Evolutionary conservation across 2,329 filamentous ascomycete genomes (phyloP), one percentile per base, ranked within the genome.

Genomic region (Monosporascus sp.): DNA sequence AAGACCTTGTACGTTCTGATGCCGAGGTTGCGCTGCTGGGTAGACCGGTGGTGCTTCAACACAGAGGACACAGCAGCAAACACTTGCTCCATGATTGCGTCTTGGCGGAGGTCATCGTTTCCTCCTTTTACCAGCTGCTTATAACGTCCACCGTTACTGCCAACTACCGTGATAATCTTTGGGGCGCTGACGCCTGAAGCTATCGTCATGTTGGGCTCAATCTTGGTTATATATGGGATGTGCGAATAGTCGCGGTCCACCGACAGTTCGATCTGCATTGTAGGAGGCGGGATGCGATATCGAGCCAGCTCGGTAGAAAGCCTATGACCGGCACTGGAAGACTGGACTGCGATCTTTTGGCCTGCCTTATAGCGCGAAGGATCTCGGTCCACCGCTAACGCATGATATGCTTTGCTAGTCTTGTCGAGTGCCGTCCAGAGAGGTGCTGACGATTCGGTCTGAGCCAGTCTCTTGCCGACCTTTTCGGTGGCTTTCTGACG

Each of bases 81-180:
- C 1, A 99, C 94, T 72, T 99, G 94, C 71, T 99, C 95, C 95
- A 99, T 99, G 76, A 85, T 99, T 45, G 93, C 91, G 66, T 99
- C 94, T 74, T 99, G 94, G 8, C 95, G 88, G 14, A 99, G 81
- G 67, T 99, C 93, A 69, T 99, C 94, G 66, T 93, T 93, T 19
- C 94, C 92, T 57, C 91, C 91, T 77, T 99, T 99, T 67, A 96
- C 90, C 57, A 99, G 77, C 71, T 97, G 91, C 69, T 90, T 96
- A 73, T 92, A 96, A 37, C 80, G 82, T 52, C 80, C 75, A 7
- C 94, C 95, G 69, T 97, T 83, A 19, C 82, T 89, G 17, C 85
- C 90, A 20, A 90, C 71, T 2, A 87, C 89, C 0, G 91, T 94
- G 53, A 97, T 85, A 59, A 97, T 91, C 69, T 99, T 99, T 0